Conservation (phyloP, 768 basidiomycete species). For the Termitomyces sp. region DNA sequence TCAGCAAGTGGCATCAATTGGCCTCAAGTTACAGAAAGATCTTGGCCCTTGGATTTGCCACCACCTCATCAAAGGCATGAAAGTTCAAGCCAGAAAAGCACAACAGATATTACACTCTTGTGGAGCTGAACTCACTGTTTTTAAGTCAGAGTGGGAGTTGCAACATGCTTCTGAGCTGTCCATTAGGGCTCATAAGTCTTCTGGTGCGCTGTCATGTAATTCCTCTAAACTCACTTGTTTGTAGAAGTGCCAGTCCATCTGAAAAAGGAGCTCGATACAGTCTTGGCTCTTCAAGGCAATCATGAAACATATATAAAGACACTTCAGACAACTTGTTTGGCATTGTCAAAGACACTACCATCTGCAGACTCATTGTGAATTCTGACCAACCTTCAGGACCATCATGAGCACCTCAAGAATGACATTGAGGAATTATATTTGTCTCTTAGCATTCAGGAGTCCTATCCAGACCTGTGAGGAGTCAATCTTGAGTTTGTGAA, state of each 20-base stretch:
- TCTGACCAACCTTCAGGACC: too few relatives aligned
- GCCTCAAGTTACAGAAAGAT: constrained; percentile 18
- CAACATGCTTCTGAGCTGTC: constrained; percentile 29
- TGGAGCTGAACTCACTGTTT: too few relatives aligned
- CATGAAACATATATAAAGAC: too few relatives aligned
- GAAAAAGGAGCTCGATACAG: not conserved
- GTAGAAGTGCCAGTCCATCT: constrained; percentile 20
- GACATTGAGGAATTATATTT: constrained; percentile 26
- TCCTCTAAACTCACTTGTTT: not conserved
- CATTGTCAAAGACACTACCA: too few relatives aligned
- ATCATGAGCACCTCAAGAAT: not conserved
- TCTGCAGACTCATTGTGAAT: too few relatives aligned
- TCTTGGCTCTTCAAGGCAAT: not conserved
- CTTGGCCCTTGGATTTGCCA: constrained; percentile 30
- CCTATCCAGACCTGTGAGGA: constrained; percentile 27
- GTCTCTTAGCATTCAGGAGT: constrained; percentile 28
- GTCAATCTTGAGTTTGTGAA: constrained; percentile 27
- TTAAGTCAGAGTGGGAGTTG: constrained; percentile 30
- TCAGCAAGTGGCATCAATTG: constrained; percentile 23
- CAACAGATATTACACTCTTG: too few relatives aligned
- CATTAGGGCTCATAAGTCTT: constrained; percentile 22
- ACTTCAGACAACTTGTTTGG: too few relatives aligned
- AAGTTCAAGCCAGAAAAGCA: constrained; percentile 14
- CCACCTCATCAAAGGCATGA: constrained; percentile 8
- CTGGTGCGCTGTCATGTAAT: too few relatives aligned